phyloP scores from a whole-genome alignment of 2,329 filamentous ascomycete species.

The Aspergillus tamarii region DNA sequence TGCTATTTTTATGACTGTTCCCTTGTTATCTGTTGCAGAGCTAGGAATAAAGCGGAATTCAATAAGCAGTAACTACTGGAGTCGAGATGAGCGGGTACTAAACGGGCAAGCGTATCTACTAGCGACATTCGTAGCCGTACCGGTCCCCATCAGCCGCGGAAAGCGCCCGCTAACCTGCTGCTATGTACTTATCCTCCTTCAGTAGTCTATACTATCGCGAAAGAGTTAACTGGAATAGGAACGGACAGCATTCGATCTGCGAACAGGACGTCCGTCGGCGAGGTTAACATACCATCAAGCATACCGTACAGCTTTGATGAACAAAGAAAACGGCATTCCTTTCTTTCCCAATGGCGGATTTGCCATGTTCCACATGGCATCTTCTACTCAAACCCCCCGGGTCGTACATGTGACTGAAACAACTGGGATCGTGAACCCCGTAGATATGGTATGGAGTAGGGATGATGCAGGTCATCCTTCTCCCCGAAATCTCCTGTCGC shows the following conservation, averaged over 20 bases:
- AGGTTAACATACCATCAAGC: neutral
- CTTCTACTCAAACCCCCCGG: neutral
- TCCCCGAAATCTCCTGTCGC: neutral
- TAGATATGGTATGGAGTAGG: neutral
- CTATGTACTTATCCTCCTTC: neutral
- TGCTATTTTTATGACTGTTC: neutral
- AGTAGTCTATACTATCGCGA: neutral
- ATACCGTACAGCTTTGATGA: neutral
- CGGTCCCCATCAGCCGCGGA: constrained; percentile 23
- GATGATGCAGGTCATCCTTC: neutral
- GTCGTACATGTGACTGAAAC: neutral
- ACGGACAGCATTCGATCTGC: neutral
- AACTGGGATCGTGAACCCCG: neutral
- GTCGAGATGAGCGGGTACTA: neutral
- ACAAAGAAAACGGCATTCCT: neutral
- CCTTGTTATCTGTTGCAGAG: neutral
- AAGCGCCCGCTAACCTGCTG: constrained; percentile 21
- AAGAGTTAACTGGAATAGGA: neutral
- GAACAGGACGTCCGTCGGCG: neutral
- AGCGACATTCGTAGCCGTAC: neutral
- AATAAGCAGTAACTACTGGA: neutral
- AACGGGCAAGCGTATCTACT: constrained; percentile 1
- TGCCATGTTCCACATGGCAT: neutral
- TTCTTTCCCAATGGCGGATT: neutral
- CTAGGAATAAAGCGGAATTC: neutral